Evolutionary conservation across 306 rosid species (phyloP).

Genomic region (Sophora flavescens): DNA sequence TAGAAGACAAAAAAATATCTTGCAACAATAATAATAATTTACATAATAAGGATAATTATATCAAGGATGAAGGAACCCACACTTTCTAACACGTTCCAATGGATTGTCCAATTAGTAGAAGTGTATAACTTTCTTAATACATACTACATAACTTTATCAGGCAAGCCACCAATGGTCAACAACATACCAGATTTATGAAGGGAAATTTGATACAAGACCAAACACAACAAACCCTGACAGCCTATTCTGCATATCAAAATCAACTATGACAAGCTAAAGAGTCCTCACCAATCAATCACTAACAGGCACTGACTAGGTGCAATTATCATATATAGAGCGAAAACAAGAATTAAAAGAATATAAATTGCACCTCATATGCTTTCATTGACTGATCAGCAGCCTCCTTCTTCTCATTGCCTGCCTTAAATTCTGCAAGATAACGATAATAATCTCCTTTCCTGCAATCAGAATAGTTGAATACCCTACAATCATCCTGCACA

Average conservation of each 20-base stretch:
- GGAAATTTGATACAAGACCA: background rate
- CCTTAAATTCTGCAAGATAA: conserved; percentile 70
- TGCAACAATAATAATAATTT: background rate
- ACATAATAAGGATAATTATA: background rate
- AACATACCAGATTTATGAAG: background rate
- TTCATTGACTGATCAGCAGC: conserved; percentile 70
- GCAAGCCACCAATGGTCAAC: background rate
- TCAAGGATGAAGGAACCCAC: background rate
- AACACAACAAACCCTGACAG: conserved; percentile 10
- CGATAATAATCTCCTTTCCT: conserved; percentile 85
- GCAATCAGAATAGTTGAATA: conserved; percentile 39
- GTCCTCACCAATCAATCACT: background rate
- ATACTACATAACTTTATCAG: background rate
- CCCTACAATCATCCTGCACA: background rate
- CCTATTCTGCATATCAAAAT: conserved; percentile 9
- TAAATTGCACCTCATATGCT: conserved; percentile 66
- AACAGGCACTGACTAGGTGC: background rate
- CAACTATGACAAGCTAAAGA: background rate
- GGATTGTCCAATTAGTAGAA: conserved; percentile 2
- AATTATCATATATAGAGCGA: background rate
- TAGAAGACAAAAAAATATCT: background rate
- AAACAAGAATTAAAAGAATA: background rate
- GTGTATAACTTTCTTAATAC: background rate
- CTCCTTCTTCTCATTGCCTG: conserved; percentile 62
- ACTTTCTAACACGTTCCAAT: background rate